phyloP scores from a whole-genome alignment of 164 flowering plant species.

The Chimonanthus praecox region DNA sequence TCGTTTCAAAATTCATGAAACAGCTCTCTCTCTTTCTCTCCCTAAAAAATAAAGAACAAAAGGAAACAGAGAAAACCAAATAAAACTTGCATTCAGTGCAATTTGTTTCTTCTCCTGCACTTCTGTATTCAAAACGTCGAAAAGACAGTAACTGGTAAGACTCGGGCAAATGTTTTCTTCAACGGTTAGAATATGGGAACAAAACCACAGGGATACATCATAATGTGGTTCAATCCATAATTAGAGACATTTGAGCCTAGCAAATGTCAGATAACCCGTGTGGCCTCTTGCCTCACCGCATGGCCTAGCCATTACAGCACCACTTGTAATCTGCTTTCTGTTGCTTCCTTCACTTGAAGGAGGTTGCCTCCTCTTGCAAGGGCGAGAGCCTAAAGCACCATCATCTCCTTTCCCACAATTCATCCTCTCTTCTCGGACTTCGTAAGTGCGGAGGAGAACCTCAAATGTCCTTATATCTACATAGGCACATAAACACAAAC shows the following conservation, averaged over 20 bases:
- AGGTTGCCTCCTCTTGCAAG: conserved; percentile 63
- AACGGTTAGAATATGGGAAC: too few species aligned
- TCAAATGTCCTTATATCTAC: conserved; percentile 90
- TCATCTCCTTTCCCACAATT: conserved; percentile 26
- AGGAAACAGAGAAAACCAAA: too few species aligned
- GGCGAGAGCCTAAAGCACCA: conserved; percentile 26
- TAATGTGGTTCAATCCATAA: neutral
- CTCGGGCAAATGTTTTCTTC: too few species aligned
- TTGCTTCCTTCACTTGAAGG: conserved; percentile 32
- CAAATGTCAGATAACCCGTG: conserved; percentile 93
- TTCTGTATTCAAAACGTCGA: too few species aligned
- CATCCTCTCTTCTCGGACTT: conserved; percentile 56
- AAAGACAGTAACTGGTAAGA: too few species aligned
- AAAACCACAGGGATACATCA: too few species aligned
- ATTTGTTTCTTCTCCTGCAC: too few species aligned
- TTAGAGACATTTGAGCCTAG: conserved; percentile 57
- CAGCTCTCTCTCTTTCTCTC: too few species aligned
- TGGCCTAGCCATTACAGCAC: conserved; percentile 58
- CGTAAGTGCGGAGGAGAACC: conserved; percentile 81
- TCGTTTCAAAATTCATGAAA: too few species aligned
- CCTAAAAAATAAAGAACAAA: too few species aligned
- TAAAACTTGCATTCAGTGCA: too few species aligned
- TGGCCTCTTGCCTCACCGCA: conserved; percentile 74
- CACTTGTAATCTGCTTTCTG: conserved; percentile 20
- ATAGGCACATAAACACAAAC: conserved; percentile 8